A percentile compares a stretch with the other conserved stretches of the same genome.
Evolutionary conservation across 2,329 filamentous ascomycete genomes (phyloP).

Genomic region (Gaeumannomyces tritici): DNA sequence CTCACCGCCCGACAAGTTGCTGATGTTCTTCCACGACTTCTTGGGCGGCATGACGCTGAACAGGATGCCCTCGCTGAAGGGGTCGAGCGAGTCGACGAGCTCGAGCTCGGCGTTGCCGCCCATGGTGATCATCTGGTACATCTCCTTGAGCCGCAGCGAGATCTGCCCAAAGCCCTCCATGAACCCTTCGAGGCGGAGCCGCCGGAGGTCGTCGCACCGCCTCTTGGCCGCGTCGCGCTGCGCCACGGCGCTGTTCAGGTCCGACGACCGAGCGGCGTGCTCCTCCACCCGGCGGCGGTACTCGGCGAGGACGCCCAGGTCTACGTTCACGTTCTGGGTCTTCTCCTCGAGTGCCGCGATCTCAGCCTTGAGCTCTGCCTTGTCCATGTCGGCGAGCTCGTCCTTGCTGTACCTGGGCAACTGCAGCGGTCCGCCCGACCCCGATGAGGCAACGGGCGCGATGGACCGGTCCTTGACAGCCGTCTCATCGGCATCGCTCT

Average conservation of each 20-base stretch:
- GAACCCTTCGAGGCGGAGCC: slow-evolving; percentile 86
- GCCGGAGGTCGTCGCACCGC: slow-evolving; percentile 83
- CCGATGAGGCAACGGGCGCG: background rate
- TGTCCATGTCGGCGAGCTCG: slow-evolving; percentile 57
- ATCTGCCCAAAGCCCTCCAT: slow-evolving; percentile 97
- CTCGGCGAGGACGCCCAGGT: slow-evolving; percentile 62
- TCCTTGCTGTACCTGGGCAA: slow-evolving; percentile 71
- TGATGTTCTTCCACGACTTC: slow-evolving; percentile 99
- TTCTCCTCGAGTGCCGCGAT: slow-evolving; percentile 55
- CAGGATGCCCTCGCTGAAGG: slow-evolving; percentile 91
- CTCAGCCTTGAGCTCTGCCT: slow-evolving; percentile 50
- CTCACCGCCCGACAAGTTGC: slow-evolving; percentile 89
- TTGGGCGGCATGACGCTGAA: slow-evolving; percentile 99
- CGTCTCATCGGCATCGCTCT: slow-evolving; percentile 14
- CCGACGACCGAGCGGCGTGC: slow-evolving; percentile 48
- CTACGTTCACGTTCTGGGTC: slow-evolving; percentile 78
- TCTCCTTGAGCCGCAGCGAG: slow-evolving; percentile 91
- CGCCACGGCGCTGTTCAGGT: slow-evolving; percentile 68
- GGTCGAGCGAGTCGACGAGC: slow-evolving; percentile 89
- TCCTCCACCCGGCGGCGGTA: slow-evolving; percentile 29
- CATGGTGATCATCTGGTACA: slow-evolving; percentile 99
- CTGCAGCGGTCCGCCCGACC: slow-evolving; percentile 26
- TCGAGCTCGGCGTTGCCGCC: slow-evolving; percentile 96
- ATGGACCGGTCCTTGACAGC: slow-evolving; percentile 16
- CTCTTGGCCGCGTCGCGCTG: slow-evolving; percentile 83